Percentiles rank a stretch among this genome's conserved stretches.
These are phyloP conservation scores for Aspergillus caelatus DNA, from an alignment of 2,329 filamentous ascomycete genomes.

Conservation along the genomic window DNA sequence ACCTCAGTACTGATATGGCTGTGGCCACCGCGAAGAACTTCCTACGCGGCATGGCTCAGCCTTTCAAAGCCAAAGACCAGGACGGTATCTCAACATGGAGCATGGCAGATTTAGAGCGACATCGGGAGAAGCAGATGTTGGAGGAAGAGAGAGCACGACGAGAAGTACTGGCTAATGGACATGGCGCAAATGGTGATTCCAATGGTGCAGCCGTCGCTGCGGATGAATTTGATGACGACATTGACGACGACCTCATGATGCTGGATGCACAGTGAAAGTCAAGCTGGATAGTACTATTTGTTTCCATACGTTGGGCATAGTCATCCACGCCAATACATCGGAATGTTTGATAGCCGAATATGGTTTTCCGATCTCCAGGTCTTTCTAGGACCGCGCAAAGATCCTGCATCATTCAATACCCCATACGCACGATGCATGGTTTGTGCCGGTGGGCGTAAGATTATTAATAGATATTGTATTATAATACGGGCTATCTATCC, in stretches of 20 bases:
- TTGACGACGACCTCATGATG: slow-evolving; percentile 48
- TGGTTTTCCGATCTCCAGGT: background rate
- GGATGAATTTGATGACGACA: slow-evolving; percentile 46
- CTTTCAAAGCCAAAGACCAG: slow-evolving; percentile 78
- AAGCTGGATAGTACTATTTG: background rate
- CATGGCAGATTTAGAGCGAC: slow-evolving; percentile 71
- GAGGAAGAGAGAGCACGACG: slow-evolving; percentile 69
- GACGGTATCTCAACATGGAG: slow-evolving; percentile 95
- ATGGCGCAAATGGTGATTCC: slow-evolving; percentile 27
- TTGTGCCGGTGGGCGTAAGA: background rate
- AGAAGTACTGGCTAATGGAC: slow-evolving; percentile 44
- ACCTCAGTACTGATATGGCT: slow-evolving; percentile 94
- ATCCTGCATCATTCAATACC: background rate
- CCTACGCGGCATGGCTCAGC: slow-evolving; percentile 86
- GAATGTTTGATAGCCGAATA: background rate
- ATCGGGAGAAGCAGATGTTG: slow-evolving; percentile 69
- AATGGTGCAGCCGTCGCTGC: slow-evolving; percentile 26
- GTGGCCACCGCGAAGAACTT: slow-evolving; percentile 88
- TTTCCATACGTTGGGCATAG: slow-evolving; percentile 14
- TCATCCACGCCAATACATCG: background rate
- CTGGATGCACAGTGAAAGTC: slow-evolving; percentile 37
- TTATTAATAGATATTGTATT: background rate
- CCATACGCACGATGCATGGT: background rate
- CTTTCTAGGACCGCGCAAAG: background rate
- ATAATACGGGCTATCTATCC: background rate